Conservation (phyloP, 306 rosid genomes). For the Biancaea sappan region DNA sequence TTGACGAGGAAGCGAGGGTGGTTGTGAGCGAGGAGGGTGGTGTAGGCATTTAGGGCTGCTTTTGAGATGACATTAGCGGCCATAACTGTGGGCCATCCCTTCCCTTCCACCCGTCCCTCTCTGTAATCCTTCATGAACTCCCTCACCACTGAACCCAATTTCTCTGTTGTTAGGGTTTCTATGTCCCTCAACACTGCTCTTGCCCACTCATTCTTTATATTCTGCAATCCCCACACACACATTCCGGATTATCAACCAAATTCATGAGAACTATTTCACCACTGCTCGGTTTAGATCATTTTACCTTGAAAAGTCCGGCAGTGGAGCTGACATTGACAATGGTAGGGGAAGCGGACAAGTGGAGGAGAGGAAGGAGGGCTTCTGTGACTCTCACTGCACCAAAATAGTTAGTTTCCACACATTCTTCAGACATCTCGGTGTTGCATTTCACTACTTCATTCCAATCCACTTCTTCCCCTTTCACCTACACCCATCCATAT, state of each 20-base stretch:
- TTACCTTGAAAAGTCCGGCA: background rate
- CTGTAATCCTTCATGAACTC: background rate
- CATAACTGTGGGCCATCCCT: background rate
- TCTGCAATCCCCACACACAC: too few species aligned
- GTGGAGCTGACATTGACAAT: background rate
- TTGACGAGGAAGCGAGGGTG: background rate
- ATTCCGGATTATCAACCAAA: too few species aligned
- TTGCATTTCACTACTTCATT: background rate
- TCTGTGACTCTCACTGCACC: background rate
- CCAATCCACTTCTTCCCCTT: background rate
- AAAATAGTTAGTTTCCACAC: background rate
- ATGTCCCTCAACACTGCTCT: background rate
- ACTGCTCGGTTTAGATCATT: too few species aligned
- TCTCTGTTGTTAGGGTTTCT: background rate
- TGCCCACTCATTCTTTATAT: background rate
- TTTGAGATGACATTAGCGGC: background rate
- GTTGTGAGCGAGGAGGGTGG: background rate
- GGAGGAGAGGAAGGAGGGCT: background rate
- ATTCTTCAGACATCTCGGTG: background rate
- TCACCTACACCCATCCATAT: background rate
- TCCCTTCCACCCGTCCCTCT: background rate
- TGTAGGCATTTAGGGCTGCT: background rate
- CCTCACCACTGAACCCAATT: background rate
- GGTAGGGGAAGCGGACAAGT: background rate
- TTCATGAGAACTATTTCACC: too few species aligned